Conservation (phyloP, 1,284 basidiomycete species). For the Trichosporon sp. region DNA sequence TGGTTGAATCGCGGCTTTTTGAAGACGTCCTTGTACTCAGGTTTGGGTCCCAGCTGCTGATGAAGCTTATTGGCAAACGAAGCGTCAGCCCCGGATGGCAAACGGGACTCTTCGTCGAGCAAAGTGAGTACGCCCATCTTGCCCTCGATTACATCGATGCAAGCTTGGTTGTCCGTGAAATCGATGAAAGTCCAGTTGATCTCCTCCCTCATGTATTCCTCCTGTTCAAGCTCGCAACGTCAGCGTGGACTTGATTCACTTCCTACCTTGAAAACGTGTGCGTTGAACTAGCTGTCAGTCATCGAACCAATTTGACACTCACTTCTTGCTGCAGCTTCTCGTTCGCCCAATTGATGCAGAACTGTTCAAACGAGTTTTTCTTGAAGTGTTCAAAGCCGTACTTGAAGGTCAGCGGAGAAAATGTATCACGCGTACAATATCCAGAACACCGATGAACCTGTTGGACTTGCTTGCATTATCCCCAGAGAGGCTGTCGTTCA, state of each 20-base stretch:
- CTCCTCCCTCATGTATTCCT: constrained; percentile 96
- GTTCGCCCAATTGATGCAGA: constrained; percentile 99
- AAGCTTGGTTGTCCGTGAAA: constrained; percentile 98
- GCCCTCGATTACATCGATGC: constrained; percentile 97
- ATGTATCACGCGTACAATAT: constrained; percentile 60
- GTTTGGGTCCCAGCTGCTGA: constrained; percentile 73
- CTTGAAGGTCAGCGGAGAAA: constrained; percentile 32
- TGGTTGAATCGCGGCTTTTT: constrained; percentile 98
- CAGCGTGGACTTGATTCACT: background rate
- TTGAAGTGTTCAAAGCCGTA: constrained; percentile 97
- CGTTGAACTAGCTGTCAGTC: constrained; percentile 73
- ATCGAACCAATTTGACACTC: constrained; percentile 21
- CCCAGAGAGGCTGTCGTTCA: constrained; percentile 93
- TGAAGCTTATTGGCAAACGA: constrained; percentile 95
- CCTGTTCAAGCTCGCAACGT: constrained; percentile 76
- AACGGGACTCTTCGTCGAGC: constrained; percentile 95
- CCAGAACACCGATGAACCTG: constrained; percentile 98
- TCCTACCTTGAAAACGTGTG: constrained; percentile 85
- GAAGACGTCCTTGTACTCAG: constrained; percentile 85
- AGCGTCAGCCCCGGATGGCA: constrained; percentile 89
- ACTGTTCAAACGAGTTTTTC: constrained; percentile 99
- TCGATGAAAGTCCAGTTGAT: constrained; percentile 99
- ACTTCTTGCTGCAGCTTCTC: constrained; percentile 96
- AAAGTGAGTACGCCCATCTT: constrained; percentile 93
- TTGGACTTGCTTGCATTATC: constrained; percentile 84